phyloP scores from a whole-genome alignment of 2,329 filamentous ascomycete genomes.

The Dactylellina sp. region DNA sequence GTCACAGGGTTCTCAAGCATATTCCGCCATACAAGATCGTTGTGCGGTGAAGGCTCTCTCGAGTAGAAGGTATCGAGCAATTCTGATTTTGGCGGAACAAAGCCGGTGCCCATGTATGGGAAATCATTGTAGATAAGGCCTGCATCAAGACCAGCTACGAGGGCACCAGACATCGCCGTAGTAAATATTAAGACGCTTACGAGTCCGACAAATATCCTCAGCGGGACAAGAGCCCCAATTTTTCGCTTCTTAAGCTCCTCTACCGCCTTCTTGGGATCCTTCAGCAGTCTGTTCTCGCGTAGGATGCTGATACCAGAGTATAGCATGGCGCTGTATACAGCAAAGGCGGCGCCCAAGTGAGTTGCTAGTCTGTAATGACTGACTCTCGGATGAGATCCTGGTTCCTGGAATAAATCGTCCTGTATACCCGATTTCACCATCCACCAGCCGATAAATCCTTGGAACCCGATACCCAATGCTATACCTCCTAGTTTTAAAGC shows the following conservation, averaged over 20 bases:
- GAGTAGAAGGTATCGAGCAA: slow-evolving; percentile 60
- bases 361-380: slow-evolving; percentile 92
- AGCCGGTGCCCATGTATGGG: slow-evolving; percentile 90
- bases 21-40: slow-evolving; percentile 96
- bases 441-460: slow-evolving; percentile 98
- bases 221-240: slow-evolving; percentile 34
- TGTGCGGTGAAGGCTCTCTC: slow-evolving; percentile 61
- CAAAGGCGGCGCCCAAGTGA: slow-evolving; percentile 88
- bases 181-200: slow-evolving; percentile 72
- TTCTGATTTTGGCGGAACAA: slow-evolving; percentile 75
- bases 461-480: slow-evolving; percentile 88
- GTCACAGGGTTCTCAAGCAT: slow-evolving; percentile 96
- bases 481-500: slow-evolving; percentile 83
- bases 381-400: slow-evolving; percentile 89
- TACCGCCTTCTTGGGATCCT: slow-evolving; percentile 73
- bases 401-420: slow-evolving; percentile 87
- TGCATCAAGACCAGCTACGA: slow-evolving; percentile 94
- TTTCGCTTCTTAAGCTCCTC: slow-evolving; percentile 68
- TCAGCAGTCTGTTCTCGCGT: slow-evolving; percentile 78
- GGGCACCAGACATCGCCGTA: slow-evolving; percentile 83
- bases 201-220: slow-evolving; percentile 66
- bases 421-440: slow-evolving; percentile 98
- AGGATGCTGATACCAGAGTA: slow-evolving; percentile 87
- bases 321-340: slow-evolving; percentile 95
- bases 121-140: slow-evolving; percentile 99